Conservation (phyloP, 2,329 filamentous ascomycete genomes). For the Amphichorda felina region DNA sequence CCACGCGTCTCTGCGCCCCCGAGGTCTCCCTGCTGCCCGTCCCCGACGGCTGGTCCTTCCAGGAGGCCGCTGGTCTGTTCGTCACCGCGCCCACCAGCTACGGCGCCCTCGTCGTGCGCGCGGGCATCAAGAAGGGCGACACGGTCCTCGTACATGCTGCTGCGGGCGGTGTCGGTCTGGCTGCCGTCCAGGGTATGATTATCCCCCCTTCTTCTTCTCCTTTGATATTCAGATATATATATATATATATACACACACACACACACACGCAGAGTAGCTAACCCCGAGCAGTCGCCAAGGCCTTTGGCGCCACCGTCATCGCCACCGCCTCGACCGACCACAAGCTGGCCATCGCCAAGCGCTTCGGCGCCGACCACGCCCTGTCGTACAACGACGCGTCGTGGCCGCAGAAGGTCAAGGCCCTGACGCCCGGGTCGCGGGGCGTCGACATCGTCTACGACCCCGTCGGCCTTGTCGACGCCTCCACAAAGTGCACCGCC, state of each 20-base stretch:
- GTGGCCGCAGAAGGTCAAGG: slow-evolving; percentile 61
- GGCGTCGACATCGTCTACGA: slow-evolving; percentile 93
- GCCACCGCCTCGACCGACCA: slow-evolving; percentile 74
- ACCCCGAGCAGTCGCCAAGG: slow-evolving; percentile 57
- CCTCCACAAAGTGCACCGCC: slow-evolving; percentile 79
- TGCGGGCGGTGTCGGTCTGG: slow-evolving; percentile 81
- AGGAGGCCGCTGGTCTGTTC: slow-evolving; percentile 78
- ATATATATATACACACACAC: too few species aligned
- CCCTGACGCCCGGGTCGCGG: slow-evolving; percentile 57
- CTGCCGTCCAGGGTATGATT: slow-evolving; percentile 63
- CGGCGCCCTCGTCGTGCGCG: slow-evolving; percentile 67
- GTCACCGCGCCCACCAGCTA: slow-evolving; percentile 89
- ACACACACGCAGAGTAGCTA: too few species aligned
- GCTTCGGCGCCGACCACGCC: slow-evolving; percentile 76
- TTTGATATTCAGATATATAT: neutral
- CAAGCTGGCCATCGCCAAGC: slow-evolving; percentile 68
- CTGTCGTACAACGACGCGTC: slow-evolving; percentile 60
- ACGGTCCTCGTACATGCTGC: slow-evolving; percentile 86
- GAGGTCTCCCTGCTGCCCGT: slow-evolving; percentile 62
- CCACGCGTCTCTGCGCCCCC: slow-evolving; percentile 56
- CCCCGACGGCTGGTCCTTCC: slow-evolving; percentile 70
- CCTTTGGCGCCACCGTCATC: slow-evolving; percentile 82
- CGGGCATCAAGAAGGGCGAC: slow-evolving; percentile 67
- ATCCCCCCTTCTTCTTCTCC: neutral
- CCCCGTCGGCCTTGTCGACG: slow-evolving; percentile 80